These are phyloP conservation scores for Angomonas deanei DNA, from an alignment of 208 protist species.

Conservation along the genomic window DNA sequence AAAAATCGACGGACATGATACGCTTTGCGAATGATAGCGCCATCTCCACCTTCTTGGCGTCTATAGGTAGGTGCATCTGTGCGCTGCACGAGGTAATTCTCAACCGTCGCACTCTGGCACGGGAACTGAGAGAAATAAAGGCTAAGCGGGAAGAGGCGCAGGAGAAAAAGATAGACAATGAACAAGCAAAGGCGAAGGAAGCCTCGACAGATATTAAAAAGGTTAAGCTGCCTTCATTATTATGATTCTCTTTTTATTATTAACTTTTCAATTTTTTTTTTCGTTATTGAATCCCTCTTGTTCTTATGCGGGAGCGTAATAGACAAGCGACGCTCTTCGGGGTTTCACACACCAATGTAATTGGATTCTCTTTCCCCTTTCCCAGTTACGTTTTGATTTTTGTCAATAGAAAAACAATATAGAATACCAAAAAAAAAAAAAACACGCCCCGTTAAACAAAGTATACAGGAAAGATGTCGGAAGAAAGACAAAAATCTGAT, in stretches of 20 bases:
- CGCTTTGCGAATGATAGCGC: slow-evolving; percentile 81
- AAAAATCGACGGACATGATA: slow-evolving; percentile 84
- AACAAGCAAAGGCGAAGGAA: slow-evolving; percentile 54
- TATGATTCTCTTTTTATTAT: slow-evolving; percentile 6
- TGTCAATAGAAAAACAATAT: not conserved
- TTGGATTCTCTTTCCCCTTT: no score
- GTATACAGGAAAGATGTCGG: not conserved
- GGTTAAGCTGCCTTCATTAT: not conserved
- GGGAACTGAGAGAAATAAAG: slow-evolving; percentile 68
- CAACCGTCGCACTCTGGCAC: slow-evolving; percentile 69
- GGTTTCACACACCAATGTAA: no score
- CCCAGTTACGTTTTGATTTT: not conserved
- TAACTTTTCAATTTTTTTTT: not conserved
- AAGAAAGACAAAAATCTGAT: not conserved
- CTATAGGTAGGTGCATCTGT: slow-evolving; percentile 72
- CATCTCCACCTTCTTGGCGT: slow-evolving; percentile 80
- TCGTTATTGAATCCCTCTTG: not conserved
- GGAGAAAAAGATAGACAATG: slow-evolving; percentile 57
- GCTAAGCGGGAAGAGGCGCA: slow-evolving; percentile 43
- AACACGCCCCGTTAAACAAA: not conserved
- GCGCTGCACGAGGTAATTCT: slow-evolving; percentile 82
- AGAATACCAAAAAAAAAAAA: not conserved
- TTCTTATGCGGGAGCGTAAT: no score
- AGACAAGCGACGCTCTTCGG: no score
- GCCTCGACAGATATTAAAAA: slow-evolving; percentile 23